phyloP scores from a whole-genome alignment of 2,329 filamentous ascomycete species.

The Arthrobotrys pseudoclavata region DNA sequence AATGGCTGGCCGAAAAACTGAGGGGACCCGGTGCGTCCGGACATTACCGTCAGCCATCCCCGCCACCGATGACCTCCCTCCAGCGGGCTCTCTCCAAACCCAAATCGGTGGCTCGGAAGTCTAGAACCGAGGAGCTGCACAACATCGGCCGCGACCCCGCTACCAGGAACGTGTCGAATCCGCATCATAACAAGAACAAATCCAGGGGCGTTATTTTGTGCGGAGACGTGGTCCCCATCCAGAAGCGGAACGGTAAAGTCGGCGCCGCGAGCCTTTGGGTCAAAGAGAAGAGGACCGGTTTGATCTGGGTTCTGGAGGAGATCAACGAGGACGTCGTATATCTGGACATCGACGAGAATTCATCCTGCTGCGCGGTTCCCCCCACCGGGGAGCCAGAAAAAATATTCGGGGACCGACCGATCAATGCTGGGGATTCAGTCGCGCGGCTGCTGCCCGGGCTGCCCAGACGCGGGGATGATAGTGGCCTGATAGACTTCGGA shows the following conservation, averaged over 20 bases:
- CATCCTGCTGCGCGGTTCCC: constrained; percentile 14
- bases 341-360: constrained; percentile 67
- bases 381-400: constrained; percentile 58
- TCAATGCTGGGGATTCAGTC: constrained; percentile 74
- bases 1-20: constrained; percentile 90
- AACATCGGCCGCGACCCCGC: constrained; percentile 55
- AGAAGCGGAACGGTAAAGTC: constrained; percentile 91
- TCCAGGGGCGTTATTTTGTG: constrained; percentile 92
- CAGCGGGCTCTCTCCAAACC: constrained; percentile 53
- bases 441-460: constrained; percentile 84
- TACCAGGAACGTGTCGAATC: constrained; percentile 50
- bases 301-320: constrained; percentile 98
- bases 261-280: constrained; percentile 98
- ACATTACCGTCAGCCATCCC: constrained; percentile 45
- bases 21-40: constrained; percentile 72
- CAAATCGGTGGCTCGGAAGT: constrained; percentile 35
- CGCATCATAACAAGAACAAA: constrained; percentile 78
- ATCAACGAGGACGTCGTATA: constrained; percentile 93
- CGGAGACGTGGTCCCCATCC: constrained; percentile 97
- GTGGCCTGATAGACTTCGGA: constrained; percentile 77
- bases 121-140: constrained; percentile 43
- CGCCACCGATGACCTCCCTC: constrained; percentile 47
- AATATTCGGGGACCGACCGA: constrained; percentile 72
- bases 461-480: constrained; percentile 80
- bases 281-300: constrained; percentile 91